phyloP scores from a whole-genome alignment of 371 early-diverging fungal species.

The Syncephalastrum contaminatum region DNA sequence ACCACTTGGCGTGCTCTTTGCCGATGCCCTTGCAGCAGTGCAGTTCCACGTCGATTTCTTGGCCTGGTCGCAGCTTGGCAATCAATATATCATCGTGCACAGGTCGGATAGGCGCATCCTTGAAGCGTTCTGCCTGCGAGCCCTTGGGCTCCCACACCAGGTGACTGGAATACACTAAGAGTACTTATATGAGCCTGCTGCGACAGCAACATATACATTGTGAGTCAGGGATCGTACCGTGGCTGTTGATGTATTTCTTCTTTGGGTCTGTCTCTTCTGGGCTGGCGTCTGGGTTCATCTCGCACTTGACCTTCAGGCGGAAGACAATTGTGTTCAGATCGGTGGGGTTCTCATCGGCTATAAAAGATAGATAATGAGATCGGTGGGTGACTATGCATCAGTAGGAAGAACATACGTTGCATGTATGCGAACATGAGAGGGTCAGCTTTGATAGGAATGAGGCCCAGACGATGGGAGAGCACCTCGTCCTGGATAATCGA shows the following conservation, averaged over 20 bases:
- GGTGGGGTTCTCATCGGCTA: slow-evolving; percentile 72
- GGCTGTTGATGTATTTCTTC: slow-evolving; percentile 66
- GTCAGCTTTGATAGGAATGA: slow-evolving; percentile 94
- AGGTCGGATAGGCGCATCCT: slow-evolving; percentile 66
- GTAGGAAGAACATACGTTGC: slow-evolving; percentile 35
- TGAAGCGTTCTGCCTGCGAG: slow-evolving; percentile 76
- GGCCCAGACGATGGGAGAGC: slow-evolving; percentile 95
- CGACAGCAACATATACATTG: background rate
- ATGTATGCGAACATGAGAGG: slow-evolving; percentile 79
- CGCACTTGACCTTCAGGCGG: slow-evolving; percentile 77
- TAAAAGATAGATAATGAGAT: background rate
- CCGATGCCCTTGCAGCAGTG: slow-evolving; percentile 95
- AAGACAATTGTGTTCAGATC: slow-evolving; percentile 96
- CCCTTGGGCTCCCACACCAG: slow-evolving; percentile 91
- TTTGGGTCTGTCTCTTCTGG: slow-evolving; percentile 70
- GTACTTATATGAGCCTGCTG: background rate
- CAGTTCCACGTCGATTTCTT: slow-evolving; percentile 84
- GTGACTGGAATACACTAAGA: slow-evolving; percentile 75
- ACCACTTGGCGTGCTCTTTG: slow-evolving; percentile 98
- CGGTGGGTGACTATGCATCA: background rate
- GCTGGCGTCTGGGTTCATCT: slow-evolving; percentile 59
- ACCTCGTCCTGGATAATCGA: slow-evolving; percentile 97
- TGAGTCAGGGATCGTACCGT: slow-evolving; percentile 31
- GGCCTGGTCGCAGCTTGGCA: slow-evolving; percentile 95
- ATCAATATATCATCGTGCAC: slow-evolving; percentile 91